These are phyloP conservation scores for Helianthus annuus DNA, from an alignment of 129 eudicot genomes.

Conservation along the genomic window HanXRQr2.0-SUNRISE NC_035442.2:178891101-178891600, in stretches of 20 bases:
- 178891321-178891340: neutral
- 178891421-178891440: neutral
- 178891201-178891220: conserved; percentile 81
- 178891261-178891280: neutral
- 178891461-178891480: too few relatives aligned
- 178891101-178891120: conserved; percentile 68
- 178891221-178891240: conserved; percentile 87
- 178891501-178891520: too few relatives aligned
- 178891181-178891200: conserved; percentile 58
- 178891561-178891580: too few relatives aligned
- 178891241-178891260: conserved; percentile 71
- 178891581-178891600: too few relatives aligned
- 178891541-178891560: too few relatives aligned
- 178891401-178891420: neutral
- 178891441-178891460: too few relatives aligned
- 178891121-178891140: conserved; percentile 63
- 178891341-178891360: neutral
- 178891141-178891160: conserved; percentile 57
- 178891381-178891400: neutral
- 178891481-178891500: too few relatives aligned
- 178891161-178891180: conserved; percentile 77
- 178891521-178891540: too few relatives aligned
- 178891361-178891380: neutral
- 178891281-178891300: neutral
- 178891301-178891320: neutral